A percentile compares a stretch with the other conserved stretches of the same genome.
These are phyloP conservation scores for Leccinum imitatum DNA, from an alignment of 768 basidiomycete species.

Conservation along the genomic window DNA sequence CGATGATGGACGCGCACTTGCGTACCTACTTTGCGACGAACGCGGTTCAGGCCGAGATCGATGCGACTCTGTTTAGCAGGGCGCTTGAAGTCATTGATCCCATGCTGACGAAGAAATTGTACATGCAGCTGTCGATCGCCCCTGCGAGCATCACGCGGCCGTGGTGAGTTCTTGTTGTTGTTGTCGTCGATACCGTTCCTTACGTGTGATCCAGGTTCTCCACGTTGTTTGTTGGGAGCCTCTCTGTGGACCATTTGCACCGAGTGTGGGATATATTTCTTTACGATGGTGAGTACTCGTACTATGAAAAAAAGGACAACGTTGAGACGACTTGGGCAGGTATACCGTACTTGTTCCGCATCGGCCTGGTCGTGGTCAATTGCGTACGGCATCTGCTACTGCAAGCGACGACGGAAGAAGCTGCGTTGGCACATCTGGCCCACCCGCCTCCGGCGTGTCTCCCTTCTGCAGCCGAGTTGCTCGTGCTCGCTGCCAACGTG, in stretches of 20 bases:
- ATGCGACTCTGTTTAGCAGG: constrained; percentile 66
- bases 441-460: constrained; percentile 53
- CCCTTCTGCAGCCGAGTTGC: constrained; percentile 58
- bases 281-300: constrained; percentile 61
- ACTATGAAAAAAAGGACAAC: not conserved
- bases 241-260: constrained; percentile 64
- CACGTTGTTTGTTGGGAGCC: constrained; percentile 63
- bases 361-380: constrained; percentile 63
- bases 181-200: not conserved
- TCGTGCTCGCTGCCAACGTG: constrained; percentile 58
- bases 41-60: constrained; percentile 69
- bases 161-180: constrained; percentile 46
- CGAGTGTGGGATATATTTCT: constrained; percentile 84
- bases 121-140: constrained; percentile 59
- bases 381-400: constrained; percentile 61
- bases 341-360: constrained; percentile 69
- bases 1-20: constrained; percentile 82
- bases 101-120: constrained; percentile 60
- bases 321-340: constrained; percentile 42
- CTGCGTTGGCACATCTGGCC: constrained; percentile 47
- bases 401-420: constrained; percentile 46
- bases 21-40: constrained; percentile 70
- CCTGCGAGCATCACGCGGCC: constrained; percentile 58
- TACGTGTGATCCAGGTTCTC: constrained; percentile 54
- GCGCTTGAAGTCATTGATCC: constrained; percentile 67